phyloP scores from a whole-genome alignment of 1,139 yeast species.

The Zygosaccharomyces sapae region DNA sequence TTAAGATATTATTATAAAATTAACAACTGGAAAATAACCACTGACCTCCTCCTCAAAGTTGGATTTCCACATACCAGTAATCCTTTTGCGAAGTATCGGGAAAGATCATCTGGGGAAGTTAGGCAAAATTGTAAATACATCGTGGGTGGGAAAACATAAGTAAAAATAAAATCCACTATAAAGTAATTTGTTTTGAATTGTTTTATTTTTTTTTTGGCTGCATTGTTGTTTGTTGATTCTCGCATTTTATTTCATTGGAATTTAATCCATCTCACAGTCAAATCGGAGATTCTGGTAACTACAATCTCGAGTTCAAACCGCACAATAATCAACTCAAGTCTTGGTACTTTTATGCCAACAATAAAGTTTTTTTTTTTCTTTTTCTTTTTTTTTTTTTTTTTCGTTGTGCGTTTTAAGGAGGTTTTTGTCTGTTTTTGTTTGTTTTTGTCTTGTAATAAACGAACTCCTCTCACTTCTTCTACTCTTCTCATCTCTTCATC shows the following conservation, averaged over 20 bases:
- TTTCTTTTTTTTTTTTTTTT: no score
- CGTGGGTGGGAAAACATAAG: constrained; percentile 13
- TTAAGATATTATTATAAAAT: constrained; percentile 5
- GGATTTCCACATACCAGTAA: constrained; percentile 5
- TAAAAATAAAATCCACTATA: constrained; percentile 18
- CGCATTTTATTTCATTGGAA: constrained; percentile 3
- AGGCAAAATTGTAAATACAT: constrained; percentile 11
- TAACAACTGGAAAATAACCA: constrained; percentile 1
- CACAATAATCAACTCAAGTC: constrained; percentile 3
- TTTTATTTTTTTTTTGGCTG: constrained; percentile 10
- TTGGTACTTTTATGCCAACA: no score
- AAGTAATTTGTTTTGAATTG: constrained; percentile 10
- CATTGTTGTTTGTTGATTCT: constrained; percentile 8
- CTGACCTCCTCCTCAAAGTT: constrained; percentile 5
- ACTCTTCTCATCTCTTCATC: no score
- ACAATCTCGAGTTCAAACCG: constrained; percentile 7
- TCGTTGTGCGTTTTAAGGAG: no score
- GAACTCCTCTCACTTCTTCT: no score
- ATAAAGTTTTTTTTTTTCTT: no score
- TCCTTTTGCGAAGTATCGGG: constrained; percentile 9
- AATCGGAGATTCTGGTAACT: constrained; percentile 9
- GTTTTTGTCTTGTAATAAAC: not conserved
- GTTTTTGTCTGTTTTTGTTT: no score
- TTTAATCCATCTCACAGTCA: constrained; percentile 4
- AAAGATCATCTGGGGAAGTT: constrained; percentile 8